Conservation (phyloP, 441 rosid species). For the Adansonia grandidieri region DNA sequence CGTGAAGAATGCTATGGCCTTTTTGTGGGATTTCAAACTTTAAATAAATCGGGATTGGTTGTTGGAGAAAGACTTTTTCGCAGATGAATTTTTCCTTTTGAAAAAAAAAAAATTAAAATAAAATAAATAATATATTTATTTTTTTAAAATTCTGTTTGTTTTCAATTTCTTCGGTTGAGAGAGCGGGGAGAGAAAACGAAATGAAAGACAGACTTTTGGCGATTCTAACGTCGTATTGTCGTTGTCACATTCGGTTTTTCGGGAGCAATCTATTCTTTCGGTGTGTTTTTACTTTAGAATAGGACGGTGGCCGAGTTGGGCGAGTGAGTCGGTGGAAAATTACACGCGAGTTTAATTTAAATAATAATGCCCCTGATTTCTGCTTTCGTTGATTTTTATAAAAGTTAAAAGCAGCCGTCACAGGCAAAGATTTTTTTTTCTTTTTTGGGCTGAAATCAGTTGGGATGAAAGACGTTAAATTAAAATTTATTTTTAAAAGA, state of each 20-base stretch:
- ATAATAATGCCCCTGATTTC: neutral
- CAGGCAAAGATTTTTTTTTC: too few species aligned
- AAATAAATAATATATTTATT: neutral
- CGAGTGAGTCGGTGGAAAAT: conserved; percentile 20
- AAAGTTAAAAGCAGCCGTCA: too few species aligned
- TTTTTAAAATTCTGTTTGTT: conserved; percentile 2
- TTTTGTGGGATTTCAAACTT: conserved; percentile 19
- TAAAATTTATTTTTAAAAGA: too few species aligned
- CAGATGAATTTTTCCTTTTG: neutral
- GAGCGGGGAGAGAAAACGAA: conserved; percentile 15
- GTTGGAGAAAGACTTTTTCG: neutral
- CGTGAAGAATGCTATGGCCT: conserved; percentile 24
- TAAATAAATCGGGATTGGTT: conserved; percentile 34
- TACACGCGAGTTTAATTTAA: conserved; percentile 2
- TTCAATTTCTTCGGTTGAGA: neutral
- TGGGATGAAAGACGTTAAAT: too few species aligned
- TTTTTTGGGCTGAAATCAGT: too few species aligned
- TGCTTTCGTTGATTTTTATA: neutral
- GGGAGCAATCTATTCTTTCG: neutral
- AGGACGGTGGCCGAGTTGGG: conserved; percentile 19
- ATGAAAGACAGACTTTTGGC: neutral
- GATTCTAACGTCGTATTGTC: conserved; percentile 18
- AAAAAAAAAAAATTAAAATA: neutral
- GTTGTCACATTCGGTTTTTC: conserved; percentile 1
- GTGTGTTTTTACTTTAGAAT: neutral